Percentiles rank a stretch among this genome's conserved stretches.
Evolutionary conservation across 257 asterid species (phyloP).

Genomic region (Plantago elongata): DNA sequence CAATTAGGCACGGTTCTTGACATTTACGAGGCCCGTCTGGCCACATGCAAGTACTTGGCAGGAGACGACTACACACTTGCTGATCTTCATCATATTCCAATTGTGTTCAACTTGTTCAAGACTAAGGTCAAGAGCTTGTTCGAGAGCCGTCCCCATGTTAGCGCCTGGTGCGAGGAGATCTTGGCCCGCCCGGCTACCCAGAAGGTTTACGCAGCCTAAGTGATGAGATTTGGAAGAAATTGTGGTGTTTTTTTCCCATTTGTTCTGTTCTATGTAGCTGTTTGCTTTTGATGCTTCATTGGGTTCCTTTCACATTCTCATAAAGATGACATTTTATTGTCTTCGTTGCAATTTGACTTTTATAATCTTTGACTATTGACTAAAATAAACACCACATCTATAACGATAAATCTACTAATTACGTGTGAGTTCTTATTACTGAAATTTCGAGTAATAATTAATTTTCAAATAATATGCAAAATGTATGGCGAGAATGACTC

Average conservation of each 20-base stretch:
- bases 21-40: slow-evolving; percentile 44
- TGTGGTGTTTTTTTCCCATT: slow-evolving; percentile 2
- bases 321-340: too few relatives aligned
- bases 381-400: too few relatives aligned
- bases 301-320: too few relatives aligned
- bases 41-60: slow-evolving; percentile 38
- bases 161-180: slow-evolving; percentile 38
- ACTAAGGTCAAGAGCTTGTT: slow-evolving; percentile 40
- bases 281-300: background rate
- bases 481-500: too few relatives aligned
- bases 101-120: slow-evolving; percentile 27
- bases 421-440: too few relatives aligned
- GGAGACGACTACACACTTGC: slow-evolving; percentile 39
- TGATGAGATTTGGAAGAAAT: background rate
- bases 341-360: too few relatives aligned
- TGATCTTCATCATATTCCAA: slow-evolving; percentile 49
- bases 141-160: slow-evolving; percentile 34
- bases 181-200: slow-evolving; percentile 49
- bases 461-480: too few relatives aligned
- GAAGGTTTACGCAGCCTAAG: slow-evolving; percentile 26
- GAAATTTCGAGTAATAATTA: too few relatives aligned
- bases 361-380: too few relatives aligned
- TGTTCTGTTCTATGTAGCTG: background rate
- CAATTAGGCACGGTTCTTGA: slow-evolving; percentile 40
- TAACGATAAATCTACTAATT: too few relatives aligned